These are phyloP conservation scores for Cryptosporidium bovis DNA, from an alignment of 169 alveolate genomes.

Conservation along the genomic window DNA sequence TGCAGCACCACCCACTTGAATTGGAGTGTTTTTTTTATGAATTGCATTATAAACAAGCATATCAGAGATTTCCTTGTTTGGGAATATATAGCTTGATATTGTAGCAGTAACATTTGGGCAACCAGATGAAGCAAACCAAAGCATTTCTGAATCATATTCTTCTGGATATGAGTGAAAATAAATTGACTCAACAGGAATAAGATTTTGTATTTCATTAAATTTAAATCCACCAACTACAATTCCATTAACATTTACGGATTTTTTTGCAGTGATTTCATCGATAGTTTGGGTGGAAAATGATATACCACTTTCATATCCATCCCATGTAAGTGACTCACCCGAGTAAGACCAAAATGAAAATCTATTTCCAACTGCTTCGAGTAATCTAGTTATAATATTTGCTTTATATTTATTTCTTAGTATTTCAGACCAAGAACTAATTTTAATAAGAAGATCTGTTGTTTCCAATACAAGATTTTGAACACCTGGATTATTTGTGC, in stretches of 20 bases:
- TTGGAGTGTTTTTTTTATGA: slow-evolving; percentile 4
- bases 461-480: slow-evolving; percentile 40
- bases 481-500: slow-evolving; percentile 59
- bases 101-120: slow-evolving; percentile 71
- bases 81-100: slow-evolving; percentile 29
- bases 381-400: neutral
- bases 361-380: slow-evolving; percentile 56
- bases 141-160: slow-evolving; percentile 57
- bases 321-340: slow-evolving; percentile 21
- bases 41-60: slow-evolving; percentile 40
- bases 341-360: slow-evolving; percentile 52
- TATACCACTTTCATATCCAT: slow-evolving; percentile 43
- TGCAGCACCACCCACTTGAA: slow-evolving; percentile 48
- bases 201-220: slow-evolving; percentile 4
- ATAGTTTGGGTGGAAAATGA: slow-evolving; percentile 19
- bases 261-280: slow-evolving; percentile 40
- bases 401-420: neutral
- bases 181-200: slow-evolving; percentile 47
- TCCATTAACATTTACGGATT: slow-evolving; percentile 27
- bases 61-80: slow-evolving; percentile 25
- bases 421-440: slow-evolving; percentile 19
- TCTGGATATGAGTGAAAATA: slow-evolving; percentile 69
- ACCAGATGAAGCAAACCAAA: slow-evolving; percentile 9
- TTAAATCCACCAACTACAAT: slow-evolving; percentile 28
- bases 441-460: slow-evolving; percentile 17